Conservation (phyloP, 1,284 basidiomycete species). For the Ustilago esculenta region DNA sequence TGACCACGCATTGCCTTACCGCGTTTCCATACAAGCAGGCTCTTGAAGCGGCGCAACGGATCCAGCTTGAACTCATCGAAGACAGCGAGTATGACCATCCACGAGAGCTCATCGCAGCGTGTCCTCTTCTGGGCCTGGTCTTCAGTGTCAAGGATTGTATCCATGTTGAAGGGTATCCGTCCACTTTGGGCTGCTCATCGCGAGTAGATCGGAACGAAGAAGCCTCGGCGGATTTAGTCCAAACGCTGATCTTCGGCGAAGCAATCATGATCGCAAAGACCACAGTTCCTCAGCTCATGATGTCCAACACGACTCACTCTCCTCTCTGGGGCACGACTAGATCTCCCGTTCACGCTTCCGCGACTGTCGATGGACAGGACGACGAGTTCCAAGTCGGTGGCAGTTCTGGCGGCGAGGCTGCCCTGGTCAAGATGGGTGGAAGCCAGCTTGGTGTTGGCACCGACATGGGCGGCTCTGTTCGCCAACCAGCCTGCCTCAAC, state of each 20-base stretch:
- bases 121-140: constrained; percentile 34
- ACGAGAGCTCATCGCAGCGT: background rate
- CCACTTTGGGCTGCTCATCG: constrained; percentile 41
- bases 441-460: constrained; percentile 47
- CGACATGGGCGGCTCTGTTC: constrained; percentile 53
- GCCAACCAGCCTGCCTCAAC: constrained; percentile 48
- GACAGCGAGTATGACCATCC: background rate
- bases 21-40: constrained; percentile 31
- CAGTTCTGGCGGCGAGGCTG: constrained; percentile 49
- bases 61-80: background rate
- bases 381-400: constrained; percentile 53
- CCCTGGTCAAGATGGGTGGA: constrained; percentile 39
- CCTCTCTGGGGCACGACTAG: constrained; percentile 34
- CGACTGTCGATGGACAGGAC: background rate
- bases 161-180: constrained; percentile 26
- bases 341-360: background rate
- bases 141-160: constrained; percentile 57
- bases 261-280: constrained; percentile 54
- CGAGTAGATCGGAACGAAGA: constrained; percentile 11
- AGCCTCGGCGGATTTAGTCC: constrained; percentile 8
- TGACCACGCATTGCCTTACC: constrained; percentile 43
- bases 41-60: background rate
- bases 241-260: constrained; percentile 10
- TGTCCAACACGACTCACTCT: constrained; percentile 39
- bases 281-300: constrained; percentile 47